Evolutionary conservation across 306 rosid genomes (phyloP), one percentile per base, ranked within the genome.

Genomic region (Fagus crenata): DNA sequence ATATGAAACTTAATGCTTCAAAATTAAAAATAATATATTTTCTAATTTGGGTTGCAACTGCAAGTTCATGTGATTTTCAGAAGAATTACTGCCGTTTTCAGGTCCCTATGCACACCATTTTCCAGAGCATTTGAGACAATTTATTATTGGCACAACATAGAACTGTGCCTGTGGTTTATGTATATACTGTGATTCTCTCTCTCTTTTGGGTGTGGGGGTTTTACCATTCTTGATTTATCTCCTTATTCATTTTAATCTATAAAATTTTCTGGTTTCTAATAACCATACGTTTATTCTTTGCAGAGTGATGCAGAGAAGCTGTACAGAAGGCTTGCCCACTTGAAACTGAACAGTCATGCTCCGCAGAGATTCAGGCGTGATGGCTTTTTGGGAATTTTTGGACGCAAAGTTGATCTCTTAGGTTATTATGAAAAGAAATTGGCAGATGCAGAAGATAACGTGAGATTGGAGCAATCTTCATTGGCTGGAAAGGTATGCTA

Each of bases 281-380:
- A 40, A 46, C 53, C 46, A 36, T 60, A 72, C 54, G 59, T 78
- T 64, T 67, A 36, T 53, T 78, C 43, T 81, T 84, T 67, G 85
- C 81, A 93, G 98, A 77, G 65, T 75, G 93, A 91, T 73, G 89
- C 93, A 63, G 89, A 89, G 69, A 91, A 84, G 71, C 67, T 93
- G 64, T 81, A 87, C 87, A 88, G 73, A 84, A 87, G 37, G 84
- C 77, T 93, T 63, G 77, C 87, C 67, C 80, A 71, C 64, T 67
- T 89, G 41, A 85, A 84, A 80, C 70, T 75, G 22, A 84, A 71
- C 51, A 79, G 49, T 41, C 79, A 74, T 67, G 43, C 84, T 65
- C 75, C 82, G 75, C 82, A 83, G 80, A 83, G 86, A 83, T 83
- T 78, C 4, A 68, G 17, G 46, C 85, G 89, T 59, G 84, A 85